Base-by-base conservation (phyloP, 2,329 filamentous ascomycete genomes). In the Verticillium alfalfae region DNA sequence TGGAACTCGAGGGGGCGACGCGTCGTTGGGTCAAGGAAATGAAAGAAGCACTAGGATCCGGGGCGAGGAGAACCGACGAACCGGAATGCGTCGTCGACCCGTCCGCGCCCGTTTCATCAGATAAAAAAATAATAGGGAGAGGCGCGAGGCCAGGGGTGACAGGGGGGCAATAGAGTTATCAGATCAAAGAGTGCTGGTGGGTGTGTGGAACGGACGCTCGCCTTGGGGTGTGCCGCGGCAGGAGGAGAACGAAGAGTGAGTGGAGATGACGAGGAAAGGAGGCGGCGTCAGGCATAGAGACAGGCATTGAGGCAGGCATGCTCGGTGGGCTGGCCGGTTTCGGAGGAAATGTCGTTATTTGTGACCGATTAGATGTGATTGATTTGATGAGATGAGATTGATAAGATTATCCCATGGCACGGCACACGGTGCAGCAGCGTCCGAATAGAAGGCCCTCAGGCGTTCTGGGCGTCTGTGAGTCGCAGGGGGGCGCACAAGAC, bases 361-460 rank as follows among this genome's bases (percentile, higher is more conserved):
- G 45, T 49, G 45, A 49, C 45, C 45, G 45, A 49, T 49, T 49
- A 49, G 45, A 49, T 49, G 45, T 49, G 45, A 49, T 57, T 57
- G 55, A 57, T 36, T 36, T 37, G 55, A 57, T 57, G 45, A 37
- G 58, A 59, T 59, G 58, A 59, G 58, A 59, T 59, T 55, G 58
- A 59, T 59, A 59, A 59, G 58, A 59, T 59, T 54, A 59, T 45
- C 34, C 38, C 41, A 49, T 7, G 45, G 45, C 22, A n/a, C 45
- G 37, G 45, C 12, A 36, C 41, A 49, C 18, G 45, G 45, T 49
- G 45, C 45, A 54, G 45, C 12, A 36, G 39, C 39, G 38, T 38
- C 45, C 41, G 22, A 22, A 37, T 38, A 13, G 34, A 12, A 31
- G 18, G 37, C 37, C 12, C 45, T 5, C 55, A 34, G 55, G 55